Evolutionary conservation across 2,329 filamentous ascomycete genomes (phyloP).

Genomic region (Lachnum nothofagi): DNA sequence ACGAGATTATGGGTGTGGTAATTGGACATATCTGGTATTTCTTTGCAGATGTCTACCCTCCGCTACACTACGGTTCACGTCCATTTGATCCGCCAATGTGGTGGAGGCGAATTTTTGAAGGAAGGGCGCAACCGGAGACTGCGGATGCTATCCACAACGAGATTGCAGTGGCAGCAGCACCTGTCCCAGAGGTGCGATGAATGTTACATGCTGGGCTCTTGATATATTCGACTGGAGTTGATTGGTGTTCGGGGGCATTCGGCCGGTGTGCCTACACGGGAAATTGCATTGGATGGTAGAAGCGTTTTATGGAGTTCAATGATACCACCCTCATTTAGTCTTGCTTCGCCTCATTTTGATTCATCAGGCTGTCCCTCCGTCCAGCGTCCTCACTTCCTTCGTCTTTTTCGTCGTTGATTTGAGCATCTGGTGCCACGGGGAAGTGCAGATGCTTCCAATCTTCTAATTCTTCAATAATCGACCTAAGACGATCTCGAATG

Average conservation of each 20-base stretch:
- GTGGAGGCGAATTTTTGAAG: conserved; percentile 82
- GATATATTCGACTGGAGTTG: too few species aligned
- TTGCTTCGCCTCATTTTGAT: conserved; percentile 1
- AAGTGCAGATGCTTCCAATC: conserved; percentile 88
- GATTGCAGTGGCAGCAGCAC: conserved; percentile 51
- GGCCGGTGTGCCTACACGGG: conserved; percentile 1
- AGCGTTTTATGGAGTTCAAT: conserved; percentile 8
- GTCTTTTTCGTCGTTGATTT: conserved; percentile 33
- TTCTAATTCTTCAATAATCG: conserved; percentile 90
- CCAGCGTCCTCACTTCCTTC: conserved; percentile 30
- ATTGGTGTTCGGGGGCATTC: conserved; percentile 8
- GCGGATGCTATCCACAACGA: conserved; percentile 56
- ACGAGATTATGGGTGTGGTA: conserved; percentile 91
- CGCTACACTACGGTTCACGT: conserved; percentile 75
- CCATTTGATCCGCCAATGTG: conserved; percentile 84
- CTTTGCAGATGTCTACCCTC: conserved; percentile 93
- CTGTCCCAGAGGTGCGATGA: conserved; percentile 37
- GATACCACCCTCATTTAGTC: conserved; percentile 21
- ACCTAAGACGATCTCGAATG: conserved; percentile 81
- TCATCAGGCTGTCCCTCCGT: conserved; percentile 17
- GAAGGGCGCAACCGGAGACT: conserved; percentile 46
- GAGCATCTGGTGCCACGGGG: conserved; percentile 40
- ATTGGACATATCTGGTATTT: conserved; percentile 98
- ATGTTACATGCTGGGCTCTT: too few species aligned
- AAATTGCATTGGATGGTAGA: neutral